Base-by-base conservation (phyloP, 495 filamentous ascomycete species). In the Penicillium ochrochloron region DNA sequence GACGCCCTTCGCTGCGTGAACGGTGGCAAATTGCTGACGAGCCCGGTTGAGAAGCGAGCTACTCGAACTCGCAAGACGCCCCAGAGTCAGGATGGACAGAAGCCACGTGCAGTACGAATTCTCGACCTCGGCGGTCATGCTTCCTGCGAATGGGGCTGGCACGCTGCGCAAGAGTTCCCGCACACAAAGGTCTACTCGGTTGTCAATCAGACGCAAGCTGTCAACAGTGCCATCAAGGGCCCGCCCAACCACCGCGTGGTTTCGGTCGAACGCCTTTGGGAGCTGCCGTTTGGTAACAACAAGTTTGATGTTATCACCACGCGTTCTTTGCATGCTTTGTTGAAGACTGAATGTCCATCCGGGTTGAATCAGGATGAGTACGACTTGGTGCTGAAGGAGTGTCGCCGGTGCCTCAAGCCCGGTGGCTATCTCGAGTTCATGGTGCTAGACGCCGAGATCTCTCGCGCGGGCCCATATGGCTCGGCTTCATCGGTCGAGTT, bases 111-210 rank as follows among this genome's bases (percentile, higher is more conserved):
- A 6, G 19, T 80, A 4, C 82, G 92, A 34, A 90, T 98, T 53
- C 84, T 99, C 39, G 95, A 99, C 70, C 87, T 98, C 34, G 93
- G 91, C 23, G 95, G 95, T 46, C 89, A 93, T 71, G 84, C 87
- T 5, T 84, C 90, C 12, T 92, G 92, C 72, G 93, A 96, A 77
- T 99, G 95, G 95, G 96, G 90, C 31, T 99, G 95, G 95, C 88
- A 94, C 73, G 88, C 91, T 34, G 93, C 95, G 0, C 81, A 89
- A 34, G 90, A 92, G 70, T 93, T 93, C 73, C 91, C 89, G 14
- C 88, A 93, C 70, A 86, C 89, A 52, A 92, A 90, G 73, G 87
- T 97, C 52, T 95, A 93, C 76, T 97, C 93, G 5, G 92, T 91
- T 51, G 89, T 89, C 29, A 89, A 88, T 65, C 89, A 90, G 70